phyloP scores from a whole-genome alignment of 1,284 basidiomycete genomes.

The Cronartium quercuum region DNA sequence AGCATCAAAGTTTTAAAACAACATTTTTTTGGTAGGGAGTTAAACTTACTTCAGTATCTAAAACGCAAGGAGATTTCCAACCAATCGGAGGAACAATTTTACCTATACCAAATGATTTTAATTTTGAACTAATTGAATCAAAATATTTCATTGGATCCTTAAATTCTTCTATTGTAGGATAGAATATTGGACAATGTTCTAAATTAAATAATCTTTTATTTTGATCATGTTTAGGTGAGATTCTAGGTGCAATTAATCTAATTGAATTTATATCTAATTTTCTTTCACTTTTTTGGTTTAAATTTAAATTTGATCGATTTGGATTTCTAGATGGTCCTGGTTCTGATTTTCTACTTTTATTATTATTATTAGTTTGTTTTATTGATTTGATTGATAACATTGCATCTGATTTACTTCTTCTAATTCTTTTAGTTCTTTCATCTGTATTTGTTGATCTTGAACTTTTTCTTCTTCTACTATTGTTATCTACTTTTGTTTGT shows the following conservation, averaged over 20 bases:
- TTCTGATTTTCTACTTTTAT: no score
- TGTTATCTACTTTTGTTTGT: background rate
- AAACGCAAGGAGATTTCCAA: slow-evolving; percentile 96
- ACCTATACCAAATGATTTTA: slow-evolving; percentile 75
- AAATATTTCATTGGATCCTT: slow-evolving; percentile 91
- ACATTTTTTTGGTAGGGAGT: background rate
- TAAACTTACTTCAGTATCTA: slow-evolving; percentile 73
- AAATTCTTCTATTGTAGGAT: slow-evolving; percentile 83
- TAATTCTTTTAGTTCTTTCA: background rate
- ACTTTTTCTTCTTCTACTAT: background rate
- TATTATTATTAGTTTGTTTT: no score
- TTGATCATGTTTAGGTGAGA: slow-evolving; percentile 13
- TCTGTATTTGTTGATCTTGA: background rate
- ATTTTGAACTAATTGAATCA: slow-evolving; percentile 65
- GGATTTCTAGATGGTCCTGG: background rate
- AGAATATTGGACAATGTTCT: slow-evolving; percentile 81
- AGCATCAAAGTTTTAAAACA: background rate
- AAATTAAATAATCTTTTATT: slow-evolving; percentile 62
- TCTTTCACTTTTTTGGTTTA: background rate
- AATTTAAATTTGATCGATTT: background rate
- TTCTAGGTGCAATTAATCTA: slow-evolving; percentile 18
- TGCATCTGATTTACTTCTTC: background rate
- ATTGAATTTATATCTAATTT: slow-evolving; percentile 24
- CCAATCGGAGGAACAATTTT: slow-evolving; percentile 89
- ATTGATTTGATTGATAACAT: no score